Base-by-base conservation (phyloP, 805 yeast species). In the Barnettozyma sucrosica region DNA sequence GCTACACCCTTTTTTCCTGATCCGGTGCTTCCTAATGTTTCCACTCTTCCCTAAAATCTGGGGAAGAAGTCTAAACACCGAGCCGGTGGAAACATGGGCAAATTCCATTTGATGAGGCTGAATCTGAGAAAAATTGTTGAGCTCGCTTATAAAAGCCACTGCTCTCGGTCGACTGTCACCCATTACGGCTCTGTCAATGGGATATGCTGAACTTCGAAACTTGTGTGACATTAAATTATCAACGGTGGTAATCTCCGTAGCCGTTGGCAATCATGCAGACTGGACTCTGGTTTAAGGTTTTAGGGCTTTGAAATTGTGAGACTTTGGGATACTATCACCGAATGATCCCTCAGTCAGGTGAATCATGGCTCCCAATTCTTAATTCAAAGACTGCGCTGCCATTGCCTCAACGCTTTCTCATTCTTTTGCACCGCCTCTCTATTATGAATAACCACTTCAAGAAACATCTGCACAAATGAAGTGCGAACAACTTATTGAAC, bases 101-200 rank as follows among this genome's bases (percentile, higher is more conserved):
- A 34, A 21, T 19, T 13, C 14, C 37, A 34, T 8, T 28, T 28
- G 16, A 16, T 7, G 7, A 28, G 16, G 32, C 32, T 28, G 32
- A 11, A 14, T 28, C 32, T 28, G 32, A 16, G 32, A 11, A 34
- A 34, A 34, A 6, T 33, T 34, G 37, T 34, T 34, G 37, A 34
- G 37, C 28, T 38, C 21, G 41, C 18, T 5, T 38, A 38, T 38
- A 38, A 38, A 38, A 14, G 28, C 11, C 7, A 38, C 25, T 28
- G 28, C 28, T 23, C 28, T 38, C 41, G 41, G 41, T 38, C 41
- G 28, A 20, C 41, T 38, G 41, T 24, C 11, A 28, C n/a, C 41
- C 41, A 38, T 38, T 28, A 16, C 32, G 11, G 19, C 37, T 34
- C 18, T 34, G 37, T 34, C 8, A 34, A 11, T 34, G 21, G 21